Conservation (phyloP, 2,329 filamentous ascomycete species). For the Trematosphaeria pertusa region DNA sequence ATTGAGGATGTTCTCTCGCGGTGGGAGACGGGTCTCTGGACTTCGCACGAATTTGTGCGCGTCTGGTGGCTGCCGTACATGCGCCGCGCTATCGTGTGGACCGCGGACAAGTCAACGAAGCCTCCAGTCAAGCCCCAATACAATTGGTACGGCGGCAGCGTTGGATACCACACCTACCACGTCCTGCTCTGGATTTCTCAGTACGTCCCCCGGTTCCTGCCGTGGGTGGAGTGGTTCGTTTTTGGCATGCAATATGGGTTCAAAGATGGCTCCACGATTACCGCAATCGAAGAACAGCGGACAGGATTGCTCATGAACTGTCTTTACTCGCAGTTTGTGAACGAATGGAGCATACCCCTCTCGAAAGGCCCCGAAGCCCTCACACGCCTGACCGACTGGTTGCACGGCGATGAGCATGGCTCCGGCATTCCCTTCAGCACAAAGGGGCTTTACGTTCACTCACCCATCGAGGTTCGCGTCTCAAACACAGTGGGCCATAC, state of each 20-base stretch:
- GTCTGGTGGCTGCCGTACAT: conserved; percentile 99
- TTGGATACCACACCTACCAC: conserved; percentile 92
- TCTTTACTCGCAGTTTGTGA: conserved; percentile 97
- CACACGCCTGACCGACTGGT: conserved; percentile 81
- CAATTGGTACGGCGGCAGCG: conserved; percentile 79
- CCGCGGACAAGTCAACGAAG: conserved; percentile 77
- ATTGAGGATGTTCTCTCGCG: conserved; percentile 71
- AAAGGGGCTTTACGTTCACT: conserved; percentile 82
- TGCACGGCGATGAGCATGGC: conserved; percentile 74
- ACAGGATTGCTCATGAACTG: conserved; percentile 93
- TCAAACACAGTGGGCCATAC: conserved; percentile 67
- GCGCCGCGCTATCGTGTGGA: conserved; percentile 86
- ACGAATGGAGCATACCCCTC: conserved; percentile 95
- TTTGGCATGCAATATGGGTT: conserved; percentile 99
- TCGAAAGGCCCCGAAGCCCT: conserved; percentile 87
- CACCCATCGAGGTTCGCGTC: conserved; percentile 90
- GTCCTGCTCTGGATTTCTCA: conserved; percentile 84
- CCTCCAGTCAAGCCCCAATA: conserved; percentile 64
- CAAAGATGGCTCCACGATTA: conserved; percentile 68
- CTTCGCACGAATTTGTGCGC: conserved; percentile 82
- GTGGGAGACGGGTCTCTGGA: conserved; percentile 82
- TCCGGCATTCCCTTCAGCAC: conserved; percentile 81
- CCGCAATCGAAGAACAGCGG: conserved; percentile 81
- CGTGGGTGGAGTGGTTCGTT: conserved; percentile 93
- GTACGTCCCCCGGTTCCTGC: conserved; percentile 78